These are phyloP conservation scores for Cladophialophora psammophila DNA, from an alignment of 2,329 filamentous ascomycete species.

Conservation along the genomic window DNA sequence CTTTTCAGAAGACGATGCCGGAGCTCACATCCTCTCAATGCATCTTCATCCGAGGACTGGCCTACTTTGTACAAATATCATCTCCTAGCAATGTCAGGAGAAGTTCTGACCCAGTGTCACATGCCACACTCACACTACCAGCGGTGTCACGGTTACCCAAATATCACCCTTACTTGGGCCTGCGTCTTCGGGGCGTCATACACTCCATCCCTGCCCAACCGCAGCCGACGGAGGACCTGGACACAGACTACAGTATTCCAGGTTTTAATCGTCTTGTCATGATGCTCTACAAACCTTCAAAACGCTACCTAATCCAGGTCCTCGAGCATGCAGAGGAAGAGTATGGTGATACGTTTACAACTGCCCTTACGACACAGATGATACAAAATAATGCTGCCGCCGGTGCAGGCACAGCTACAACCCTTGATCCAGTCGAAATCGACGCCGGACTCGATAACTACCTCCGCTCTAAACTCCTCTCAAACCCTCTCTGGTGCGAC, in stretches of 20 bases:
- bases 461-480: slow-evolving; percentile 22
- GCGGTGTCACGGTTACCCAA: slow-evolving; percentile 22
- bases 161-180: slow-evolving; percentile 38
- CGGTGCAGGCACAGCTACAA: not conserved
- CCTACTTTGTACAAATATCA: slow-evolving; percentile 35
- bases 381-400: slow-evolving; percentile 1
- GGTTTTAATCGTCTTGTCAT: slow-evolving; percentile 51
- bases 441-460: slow-evolving; percentile 25
- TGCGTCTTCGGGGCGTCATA: slow-evolving; percentile 47
- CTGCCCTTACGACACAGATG: slow-evolving; percentile 27
- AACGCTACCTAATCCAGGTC: slow-evolving; percentile 35
- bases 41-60: slow-evolving; percentile 36
- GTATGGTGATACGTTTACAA: slow-evolving; percentile 33
- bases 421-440: slow-evolving; percentile 24
- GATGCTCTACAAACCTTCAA: slow-evolving; percentile 44
- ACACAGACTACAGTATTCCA: slow-evolving; percentile 39
- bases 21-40: slow-evolving; percentile 9
- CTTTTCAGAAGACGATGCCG: slow-evolving; percentile 34
- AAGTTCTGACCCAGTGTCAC: not conserved
- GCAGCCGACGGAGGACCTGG: not conserved
- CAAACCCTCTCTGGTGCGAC: slow-evolving; percentile 23
- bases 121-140: slow-evolving; percentile 9
- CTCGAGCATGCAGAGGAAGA: slow-evolving; percentile 36
- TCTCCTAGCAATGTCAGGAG: not conserved
- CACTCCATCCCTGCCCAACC: slow-evolving; percentile 42